Evolutionary conservation across 176 grass and related monocot species (phyloP).

Genomic region (Avena atlantica): DNA sequence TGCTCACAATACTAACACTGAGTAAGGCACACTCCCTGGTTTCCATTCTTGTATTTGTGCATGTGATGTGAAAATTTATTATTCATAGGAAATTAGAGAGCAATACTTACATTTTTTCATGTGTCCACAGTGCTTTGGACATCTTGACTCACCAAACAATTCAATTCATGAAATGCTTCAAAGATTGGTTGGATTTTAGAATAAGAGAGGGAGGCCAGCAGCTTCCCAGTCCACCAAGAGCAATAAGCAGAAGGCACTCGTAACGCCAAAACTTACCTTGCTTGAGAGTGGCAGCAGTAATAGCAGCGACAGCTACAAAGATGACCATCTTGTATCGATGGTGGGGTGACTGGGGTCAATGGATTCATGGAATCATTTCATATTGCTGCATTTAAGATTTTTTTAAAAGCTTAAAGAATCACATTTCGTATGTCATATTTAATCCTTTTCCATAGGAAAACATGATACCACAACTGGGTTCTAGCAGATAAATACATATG

Average conservation of each 20-base stretch:
- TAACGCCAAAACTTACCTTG: neutral
- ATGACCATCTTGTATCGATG: neutral
- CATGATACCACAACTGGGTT: neutral
- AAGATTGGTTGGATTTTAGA: slow-evolving; percentile 13
- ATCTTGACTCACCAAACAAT: neutral
- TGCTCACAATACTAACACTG: neutral
- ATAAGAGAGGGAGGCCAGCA: neutral
- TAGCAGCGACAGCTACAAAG: neutral
- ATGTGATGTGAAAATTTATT: neutral
- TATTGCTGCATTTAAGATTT: neutral
- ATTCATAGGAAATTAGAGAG: neutral
- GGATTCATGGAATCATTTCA: neutral
- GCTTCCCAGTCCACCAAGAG: neutral
- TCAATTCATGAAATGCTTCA: neutral
- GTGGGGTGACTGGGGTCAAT: neutral
- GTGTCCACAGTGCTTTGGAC: neutral
- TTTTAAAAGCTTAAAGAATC: slow-evolving; percentile 15
- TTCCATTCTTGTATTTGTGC: slow-evolving; percentile 13
- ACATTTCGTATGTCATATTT: slow-evolving; percentile 1
- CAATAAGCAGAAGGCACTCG: neutral
- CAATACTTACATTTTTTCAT: neutral
- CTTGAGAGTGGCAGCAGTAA: neutral
- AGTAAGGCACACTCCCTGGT: neutral
- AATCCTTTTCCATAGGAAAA: neutral
- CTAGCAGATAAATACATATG: neutral